Conservation (phyloP, 257 asterid species). For the Solanum bulbocastanum region DNA sequence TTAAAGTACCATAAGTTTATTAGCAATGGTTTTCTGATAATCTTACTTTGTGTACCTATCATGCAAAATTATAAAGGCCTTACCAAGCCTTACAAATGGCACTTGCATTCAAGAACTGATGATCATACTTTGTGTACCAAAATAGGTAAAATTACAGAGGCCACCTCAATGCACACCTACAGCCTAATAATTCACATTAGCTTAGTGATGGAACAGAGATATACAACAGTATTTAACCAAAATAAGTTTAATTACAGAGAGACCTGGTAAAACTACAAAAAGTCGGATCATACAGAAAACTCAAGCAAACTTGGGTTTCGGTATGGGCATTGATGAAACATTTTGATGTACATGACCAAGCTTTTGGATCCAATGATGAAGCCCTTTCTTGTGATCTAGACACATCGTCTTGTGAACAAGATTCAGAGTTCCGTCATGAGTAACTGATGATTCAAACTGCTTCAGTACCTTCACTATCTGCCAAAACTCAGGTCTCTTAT, state of each 20-base stretch:
- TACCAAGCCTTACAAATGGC: not conserved
- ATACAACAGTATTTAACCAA: not conserved
- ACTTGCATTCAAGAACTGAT: constrained; percentile 11
- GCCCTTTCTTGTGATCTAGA: constrained; percentile 58
- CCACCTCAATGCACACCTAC: constrained; percentile 4
- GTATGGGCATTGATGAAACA: constrained; percentile 11
- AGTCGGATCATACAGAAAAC: constrained; percentile 13
- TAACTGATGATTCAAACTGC: constrained; percentile 51
- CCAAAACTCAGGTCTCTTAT: constrained; percentile 90
- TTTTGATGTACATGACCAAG: constrained; percentile 27
- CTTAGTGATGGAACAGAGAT: not conserved
- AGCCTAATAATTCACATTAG: constrained; percentile 15
- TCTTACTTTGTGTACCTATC: not conserved
- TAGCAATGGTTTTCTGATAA: not conserved
- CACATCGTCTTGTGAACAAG: constrained; percentile 26
- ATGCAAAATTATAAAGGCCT: not conserved
- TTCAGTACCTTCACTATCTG: constrained; percentile 80
- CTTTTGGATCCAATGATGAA: constrained; percentile 62
- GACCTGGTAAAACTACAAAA: constrained; percentile 21
- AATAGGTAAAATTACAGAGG: not conserved
- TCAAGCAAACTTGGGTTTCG: constrained; percentile 52
- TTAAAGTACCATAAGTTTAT: not conserved
- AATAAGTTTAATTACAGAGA: constrained; percentile 25
- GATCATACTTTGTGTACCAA: constrained; percentile 3
- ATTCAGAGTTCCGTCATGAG: constrained; percentile 50